Evolutionary conservation across 2,329 filamentous ascomycete species (phyloP).

Genomic region (Emericellopsis atlantica): DNA sequence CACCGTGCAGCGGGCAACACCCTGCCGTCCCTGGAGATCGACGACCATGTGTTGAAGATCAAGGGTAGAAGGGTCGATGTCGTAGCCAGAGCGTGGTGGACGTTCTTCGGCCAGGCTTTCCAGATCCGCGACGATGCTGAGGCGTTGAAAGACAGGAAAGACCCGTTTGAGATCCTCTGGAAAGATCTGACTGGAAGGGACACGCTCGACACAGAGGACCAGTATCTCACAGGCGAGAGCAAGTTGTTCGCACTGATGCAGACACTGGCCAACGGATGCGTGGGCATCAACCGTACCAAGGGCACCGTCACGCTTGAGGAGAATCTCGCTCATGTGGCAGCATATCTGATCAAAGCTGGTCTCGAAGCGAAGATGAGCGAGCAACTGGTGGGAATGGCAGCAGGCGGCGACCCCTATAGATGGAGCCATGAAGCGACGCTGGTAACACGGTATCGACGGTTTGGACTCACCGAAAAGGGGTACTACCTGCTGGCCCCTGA

Average conservation of each 20-base stretch:
- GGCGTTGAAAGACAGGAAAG: neutral
- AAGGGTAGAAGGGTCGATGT: conserved; percentile 15
- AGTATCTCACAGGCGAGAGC: conserved; percentile 6
- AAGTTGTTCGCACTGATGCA: conserved; percentile 19
- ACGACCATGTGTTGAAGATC: conserved; percentile 13
- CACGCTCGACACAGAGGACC: neutral
- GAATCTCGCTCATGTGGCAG: conserved; percentile 17
- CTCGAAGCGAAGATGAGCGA: neutral
- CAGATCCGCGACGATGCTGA: conserved; percentile 9
- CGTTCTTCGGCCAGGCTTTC: conserved; percentile 17
- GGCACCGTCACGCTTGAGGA: conserved; percentile 9
- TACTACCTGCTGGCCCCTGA: conserved; percentile 20
- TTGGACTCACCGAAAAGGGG: conserved; percentile 16
- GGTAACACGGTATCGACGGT: conserved; percentile 17
- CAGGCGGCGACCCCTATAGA: conserved; percentile 15
- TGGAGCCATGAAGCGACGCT: conserved; percentile 22
- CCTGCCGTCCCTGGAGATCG: conserved; percentile 12
- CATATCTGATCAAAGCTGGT: conserved; percentile 14
- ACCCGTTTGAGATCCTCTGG: neutral
- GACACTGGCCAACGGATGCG: conserved; percentile 19
- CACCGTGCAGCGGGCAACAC: conserved; percentile 15
- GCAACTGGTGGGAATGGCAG: conserved; percentile 13
- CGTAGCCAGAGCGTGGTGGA: conserved; percentile 10
- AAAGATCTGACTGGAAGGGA: neutral
- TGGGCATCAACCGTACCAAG: conserved; percentile 13